Conservation (phyloP, 192 early-diverging fungal species). For the Umbelopsis sp. region DNA sequence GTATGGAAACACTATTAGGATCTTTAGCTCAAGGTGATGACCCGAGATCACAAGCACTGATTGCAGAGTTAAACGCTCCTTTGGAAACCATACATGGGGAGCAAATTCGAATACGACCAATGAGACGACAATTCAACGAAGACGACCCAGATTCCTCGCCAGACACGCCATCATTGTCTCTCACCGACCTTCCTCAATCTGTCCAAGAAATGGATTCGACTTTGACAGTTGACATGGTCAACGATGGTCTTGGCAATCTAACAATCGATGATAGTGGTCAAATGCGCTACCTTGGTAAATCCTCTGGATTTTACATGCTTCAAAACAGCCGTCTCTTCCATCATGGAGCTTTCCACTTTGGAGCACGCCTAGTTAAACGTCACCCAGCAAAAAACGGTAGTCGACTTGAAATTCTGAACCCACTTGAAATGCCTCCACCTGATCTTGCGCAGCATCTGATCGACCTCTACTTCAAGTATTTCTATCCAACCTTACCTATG, state of each 20-base stretch:
- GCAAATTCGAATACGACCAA: constrained; percentile 31
- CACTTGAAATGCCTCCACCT: constrained; percentile 59
- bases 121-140: constrained; percentile 9
- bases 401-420: constrained; percentile 31
- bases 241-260: constrained; percentile 60
- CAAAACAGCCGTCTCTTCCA: constrained; percentile 57
- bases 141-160: constrained; percentile 8
- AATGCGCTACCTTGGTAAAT: constrained; percentile 73
- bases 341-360: constrained; percentile 43
- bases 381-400: constrained; percentile 34
- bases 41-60: constrained; percentile 33
- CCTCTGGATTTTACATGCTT: constrained; percentile 75
- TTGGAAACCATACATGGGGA: constrained; percentile 38
- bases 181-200: constrained; percentile 19
- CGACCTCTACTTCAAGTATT: constrained; percentile 59
- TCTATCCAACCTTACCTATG: constrained; percentile 71
- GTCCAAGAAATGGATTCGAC: constrained; percentile 1
- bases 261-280: constrained; percentile 72
- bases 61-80: constrained; percentile 37
- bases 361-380: constrained; percentile 27
- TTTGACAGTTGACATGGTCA: constrained; percentile 26
- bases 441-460: constrained; percentile 64
- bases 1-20: constrained; percentile 66
- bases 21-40: constrained; percentile 58
- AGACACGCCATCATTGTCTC: constrained; percentile 23